phyloP scores from a whole-genome alignment of 116 monocot genomes.

The Dioscorea cayenensis region DNA sequence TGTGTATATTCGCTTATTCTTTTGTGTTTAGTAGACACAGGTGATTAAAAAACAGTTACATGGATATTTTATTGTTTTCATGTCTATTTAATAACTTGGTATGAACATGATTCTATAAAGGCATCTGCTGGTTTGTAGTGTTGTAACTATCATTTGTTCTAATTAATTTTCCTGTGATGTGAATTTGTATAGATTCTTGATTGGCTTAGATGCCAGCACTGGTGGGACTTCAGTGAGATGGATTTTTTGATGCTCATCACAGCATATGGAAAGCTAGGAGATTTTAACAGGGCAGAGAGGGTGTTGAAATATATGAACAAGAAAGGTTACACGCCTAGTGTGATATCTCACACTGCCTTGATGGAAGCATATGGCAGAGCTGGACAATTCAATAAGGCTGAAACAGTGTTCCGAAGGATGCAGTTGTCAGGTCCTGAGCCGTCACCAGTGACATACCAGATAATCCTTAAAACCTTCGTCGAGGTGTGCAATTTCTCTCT shows the following conservation, averaged over 20 bases:
- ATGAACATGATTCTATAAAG: background rate
- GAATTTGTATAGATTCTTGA: constrained; percentile 65
- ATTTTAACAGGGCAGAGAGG: constrained; percentile 76
- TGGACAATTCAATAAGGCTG: constrained; percentile 63
- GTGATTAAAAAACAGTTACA: background rate
- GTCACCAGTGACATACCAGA: constrained; percentile 87
- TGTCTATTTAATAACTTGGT: background rate
- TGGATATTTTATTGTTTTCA: too few relatives aligned
- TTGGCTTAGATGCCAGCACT: constrained; percentile 90
- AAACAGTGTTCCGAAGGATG: constrained; percentile 82
- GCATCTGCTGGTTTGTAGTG: background rate
- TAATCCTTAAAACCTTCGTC: constrained; percentile 82
- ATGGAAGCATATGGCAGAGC: constrained; percentile 96
- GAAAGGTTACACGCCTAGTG: constrained; percentile 73
- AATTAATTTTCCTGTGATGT: too few relatives aligned
- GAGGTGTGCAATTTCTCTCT: constrained; percentile 38
- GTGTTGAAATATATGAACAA: constrained; percentile 78
- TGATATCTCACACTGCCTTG: constrained; percentile 86
- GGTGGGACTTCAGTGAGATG: constrained; percentile 94
- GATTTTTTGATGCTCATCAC: constrained; percentile 91
- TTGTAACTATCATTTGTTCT: background rate
- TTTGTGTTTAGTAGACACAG: background rate
- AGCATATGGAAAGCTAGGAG: constrained; percentile 76
- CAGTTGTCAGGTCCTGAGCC: constrained; percentile 78
- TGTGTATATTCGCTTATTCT: background rate